Evolutionary conservation across 2,329 filamentous ascomycete genomes (phyloP).

Genomic region (Colletotrichum lini): DNA sequence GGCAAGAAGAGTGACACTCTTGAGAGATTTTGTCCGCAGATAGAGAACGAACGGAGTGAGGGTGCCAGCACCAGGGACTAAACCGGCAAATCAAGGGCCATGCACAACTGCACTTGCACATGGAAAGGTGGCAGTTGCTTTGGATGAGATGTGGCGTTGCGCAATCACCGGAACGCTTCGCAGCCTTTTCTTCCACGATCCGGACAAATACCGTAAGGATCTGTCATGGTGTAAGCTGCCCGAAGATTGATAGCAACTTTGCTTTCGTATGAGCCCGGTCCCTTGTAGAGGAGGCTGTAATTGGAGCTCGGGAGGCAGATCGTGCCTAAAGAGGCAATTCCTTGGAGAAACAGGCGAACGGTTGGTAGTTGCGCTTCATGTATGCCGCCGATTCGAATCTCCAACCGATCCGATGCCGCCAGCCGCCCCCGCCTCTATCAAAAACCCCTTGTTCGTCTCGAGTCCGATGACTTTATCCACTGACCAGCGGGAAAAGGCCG

Average conservation of each 20-base stretch:
- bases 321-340: slow-evolving; percentile 26
- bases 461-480: slow-evolving; percentile 21
- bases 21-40: too few species aligned
- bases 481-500: background rate
- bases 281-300: background rate
- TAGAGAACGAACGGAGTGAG: background rate
- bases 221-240: slow-evolving; percentile 20
- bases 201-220: background rate
- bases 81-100: background rate
- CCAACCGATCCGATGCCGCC: slow-evolving; percentile 10
- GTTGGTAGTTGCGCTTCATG: slow-evolving; percentile 38
- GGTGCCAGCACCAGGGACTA: slow-evolving; percentile 4
- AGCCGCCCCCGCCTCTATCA: slow-evolving; percentile 18
- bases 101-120: slow-evolving; percentile 8
- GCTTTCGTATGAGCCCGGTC: slow-evolving; percentile 16
- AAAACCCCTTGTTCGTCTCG: slow-evolving; percentile 14
- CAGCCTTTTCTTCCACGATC: background rate
- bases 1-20: background rate
- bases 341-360: slow-evolving; percentile 33
- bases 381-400: slow-evolving; percentile 20
- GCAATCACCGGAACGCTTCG: slow-evolving; percentile 1
- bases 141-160: slow-evolving; percentile 1
- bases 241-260: slow-evolving; percentile 7
- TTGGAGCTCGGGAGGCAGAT: background rate
- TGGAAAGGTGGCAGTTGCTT: background rate